Evolutionary conservation across 768 basidiomycete species (phyloP).

Genomic region (Russula vinacea): DNA sequence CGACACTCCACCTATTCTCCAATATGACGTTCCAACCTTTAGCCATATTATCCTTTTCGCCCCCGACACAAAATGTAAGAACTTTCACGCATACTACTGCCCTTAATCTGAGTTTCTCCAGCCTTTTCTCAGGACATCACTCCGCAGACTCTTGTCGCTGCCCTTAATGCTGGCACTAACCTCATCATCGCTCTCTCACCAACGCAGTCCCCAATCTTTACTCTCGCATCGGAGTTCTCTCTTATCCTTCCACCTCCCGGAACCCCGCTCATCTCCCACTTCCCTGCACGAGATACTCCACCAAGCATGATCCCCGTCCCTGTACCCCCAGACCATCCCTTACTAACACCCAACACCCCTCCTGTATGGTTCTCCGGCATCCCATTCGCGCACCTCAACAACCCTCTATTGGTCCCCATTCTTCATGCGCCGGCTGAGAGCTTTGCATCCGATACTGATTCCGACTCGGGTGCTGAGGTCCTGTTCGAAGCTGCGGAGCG

Average conservation of each 20-base stretch:
- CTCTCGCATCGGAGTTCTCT: conserved; percentile 88
- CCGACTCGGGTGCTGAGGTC: conserved; percentile 55
- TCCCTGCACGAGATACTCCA: conserved; percentile 67
- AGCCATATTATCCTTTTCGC: conserved; percentile 85
- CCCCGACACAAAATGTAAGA: conserved; percentile 80
- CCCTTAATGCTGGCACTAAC: conserved; percentile 72
- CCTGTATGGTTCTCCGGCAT: conserved; percentile 78
- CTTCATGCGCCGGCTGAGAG: conserved; percentile 72
- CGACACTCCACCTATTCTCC: conserved; percentile 57
- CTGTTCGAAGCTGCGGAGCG: conserved; percentile 69
- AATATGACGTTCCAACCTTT: conserved; percentile 72
- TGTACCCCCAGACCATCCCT: conserved; percentile 42
- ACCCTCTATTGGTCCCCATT: conserved; percentile 80
- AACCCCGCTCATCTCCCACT: conserved; percentile 81
- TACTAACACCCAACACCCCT: conserved; percentile 48
- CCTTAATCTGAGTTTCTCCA: conserved; percentile 34
- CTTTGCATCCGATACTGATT: conserved; percentile 67
- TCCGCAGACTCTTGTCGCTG: conserved; percentile 73
- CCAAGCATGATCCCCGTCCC: conserved; percentile 64
- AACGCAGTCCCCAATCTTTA: conserved; percentile 67
- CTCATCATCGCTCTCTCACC: conserved; percentile 79
- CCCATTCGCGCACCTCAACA: conserved; percentile 60
- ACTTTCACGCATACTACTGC: neutral
- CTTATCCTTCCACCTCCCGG: conserved; percentile 83
- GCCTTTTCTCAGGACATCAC: conserved; percentile 72